These are phyloP conservation scores for Penicillium dipodomyicola DNA, from an alignment of 495 filamentous ascomycete genomes.

Conservation along the genomic window DNA sequence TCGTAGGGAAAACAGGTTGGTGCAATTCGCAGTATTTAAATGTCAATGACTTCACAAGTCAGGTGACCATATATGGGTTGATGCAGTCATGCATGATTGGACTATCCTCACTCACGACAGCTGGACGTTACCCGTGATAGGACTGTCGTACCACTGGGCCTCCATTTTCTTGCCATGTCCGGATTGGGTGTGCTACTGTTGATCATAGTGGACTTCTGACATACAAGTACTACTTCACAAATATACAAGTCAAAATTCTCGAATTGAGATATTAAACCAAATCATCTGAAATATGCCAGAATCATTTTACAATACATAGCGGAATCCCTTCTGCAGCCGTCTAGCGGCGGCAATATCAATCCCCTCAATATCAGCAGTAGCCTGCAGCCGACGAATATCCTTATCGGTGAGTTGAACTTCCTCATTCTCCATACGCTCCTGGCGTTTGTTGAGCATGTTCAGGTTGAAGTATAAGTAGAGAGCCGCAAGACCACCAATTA, in stretches of 20 bases:
- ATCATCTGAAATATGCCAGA: neutral
- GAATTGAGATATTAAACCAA: neutral
- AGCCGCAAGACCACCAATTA: constrained; percentile 34
- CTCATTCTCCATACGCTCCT: constrained; percentile 46
- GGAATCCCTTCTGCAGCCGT: constrained; percentile 48
- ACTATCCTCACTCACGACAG: too few species aligned
- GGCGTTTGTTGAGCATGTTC: constrained; percentile 42
- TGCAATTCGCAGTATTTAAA: neutral
- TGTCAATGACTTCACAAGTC: constrained; percentile 1
- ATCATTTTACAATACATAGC: constrained; percentile 37
- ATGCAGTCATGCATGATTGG: neutral
- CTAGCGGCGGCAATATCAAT: constrained; percentile 48
- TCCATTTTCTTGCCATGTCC: neutral
- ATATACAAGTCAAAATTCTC: neutral
- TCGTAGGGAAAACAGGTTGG: neutral
- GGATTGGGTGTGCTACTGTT: neutral
- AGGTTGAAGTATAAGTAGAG: constrained; percentile 46
- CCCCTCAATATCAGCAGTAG: constrained; percentile 48
- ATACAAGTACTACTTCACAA: too few species aligned
- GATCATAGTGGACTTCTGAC: too few species aligned
- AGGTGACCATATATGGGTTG: constrained; percentile 2
- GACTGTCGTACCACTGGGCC: neutral
- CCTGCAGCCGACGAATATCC: constrained; percentile 42
- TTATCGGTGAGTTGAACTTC: constrained; percentile 40
- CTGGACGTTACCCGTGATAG: too few species aligned